Evolutionary conservation across 2,329 filamentous ascomycete species (phyloP), one percentile per base, ranked within the genome.

Genomic region (Alternaria triticina): DNA sequence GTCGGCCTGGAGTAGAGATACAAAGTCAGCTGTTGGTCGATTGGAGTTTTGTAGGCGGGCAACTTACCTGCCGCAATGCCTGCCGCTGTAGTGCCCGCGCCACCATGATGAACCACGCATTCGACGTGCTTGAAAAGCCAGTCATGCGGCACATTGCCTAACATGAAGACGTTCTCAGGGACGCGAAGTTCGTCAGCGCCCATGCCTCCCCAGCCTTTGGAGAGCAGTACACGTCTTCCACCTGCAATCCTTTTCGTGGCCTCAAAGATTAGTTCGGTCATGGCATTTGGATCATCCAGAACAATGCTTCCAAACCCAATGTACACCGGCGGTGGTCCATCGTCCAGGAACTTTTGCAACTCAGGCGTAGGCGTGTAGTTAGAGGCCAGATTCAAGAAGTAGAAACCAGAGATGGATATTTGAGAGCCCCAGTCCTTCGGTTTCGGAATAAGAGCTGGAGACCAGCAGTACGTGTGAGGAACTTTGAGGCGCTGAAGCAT

Each of bases 91-190:
- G 93, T 96, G 12, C 93, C 93, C 4, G 93, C 93, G 57, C 93
- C 93, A 15, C 93, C 93, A 66, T 96, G 93, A 73, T 96, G 93
- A 6, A 94, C 89, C 1, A 96, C 92, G 45, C 88, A 89, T 0
- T 91, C 89, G 2, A 96, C 92, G 44, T 86, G 88, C 65, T 91
- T 84, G 77, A 96, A 96, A 0, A 96, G 82, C 93, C 93, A 96
- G 79, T 96, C 93, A 68, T 96, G 93, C 0, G 92, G 92, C 47
- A 90, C 88, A 73, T 94, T 94, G 17, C 90, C 92, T 20, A 59
- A 5, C 28, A 73, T 20, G 86, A 75, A 73, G 82, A 86, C 63
- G 82, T 83, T 25, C 85, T 78, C 45, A n/a, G 49, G 49, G 4
- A 50, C n/a, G 12, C 43, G 43, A 56, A 50, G 45, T 46, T 56